Evolutionary conservation across 257 asterid genomes (phyloP), one percentile per base, ranked within the genome.

Genomic region (Leonotis leonurus): DNA sequence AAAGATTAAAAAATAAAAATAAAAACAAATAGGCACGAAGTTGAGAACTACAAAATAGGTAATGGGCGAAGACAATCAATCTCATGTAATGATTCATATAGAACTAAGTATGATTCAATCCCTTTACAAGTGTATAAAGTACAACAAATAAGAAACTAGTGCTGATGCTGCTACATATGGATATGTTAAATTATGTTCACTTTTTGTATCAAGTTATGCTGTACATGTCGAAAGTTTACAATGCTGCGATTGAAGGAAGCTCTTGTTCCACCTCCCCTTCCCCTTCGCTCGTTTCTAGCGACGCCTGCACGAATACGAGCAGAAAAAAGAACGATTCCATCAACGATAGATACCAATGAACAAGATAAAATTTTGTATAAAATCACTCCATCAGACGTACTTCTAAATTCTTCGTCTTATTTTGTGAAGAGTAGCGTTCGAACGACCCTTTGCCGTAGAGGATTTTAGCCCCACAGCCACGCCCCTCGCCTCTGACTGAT

Each of bases 211-310:
- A 6, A 6, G 7, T 6, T 33, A 33, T 71, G 61, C 85, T 80
- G 89, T 87, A 85, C 93, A 87, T 43, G 63, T 37, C 24, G 5
- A 0, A 33, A 3, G 63, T 70, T 82, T 71, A 93, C 79, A 93
- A 65, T 21, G 99, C 99, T 70, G 70, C 97, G 27, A 93, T 81
- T 18, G 99, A 92, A 44, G 99, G 97, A 67, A 89, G 93, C 69
- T 92, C 99, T 10, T 79, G 95, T 66, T 89, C 98, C 29, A 30
- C 90, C 77, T 86, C 99, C 7, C 76, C 68, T 69, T 89, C 99
- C 59, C 82, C 93, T 54, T 89, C 95, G 1, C 75, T 65, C 54
- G 79, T 79, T 46, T 87, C 97, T 8, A 67, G 73, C 18, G 59
- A 50, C 92, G 61, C 55, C 97, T 89, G 87, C 37, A 51, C 18